Conservation (phyloP, 2,329 filamentous ascomycete genomes). For the Alternaria dauci region DNA sequence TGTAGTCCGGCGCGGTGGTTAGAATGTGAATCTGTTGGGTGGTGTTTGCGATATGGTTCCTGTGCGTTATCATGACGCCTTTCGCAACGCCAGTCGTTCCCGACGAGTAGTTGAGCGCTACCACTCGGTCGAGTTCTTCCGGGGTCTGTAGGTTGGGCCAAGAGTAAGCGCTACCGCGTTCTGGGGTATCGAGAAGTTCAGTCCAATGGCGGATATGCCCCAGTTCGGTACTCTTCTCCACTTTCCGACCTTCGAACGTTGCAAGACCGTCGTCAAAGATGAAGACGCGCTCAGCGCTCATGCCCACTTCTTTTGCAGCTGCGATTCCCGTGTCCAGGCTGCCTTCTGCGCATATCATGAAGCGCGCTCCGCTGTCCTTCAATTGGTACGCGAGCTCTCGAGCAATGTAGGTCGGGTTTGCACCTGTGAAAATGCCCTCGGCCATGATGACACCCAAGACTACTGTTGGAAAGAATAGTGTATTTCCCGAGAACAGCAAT, state of each 20-base stretch:
- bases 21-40: conserved; percentile 64
- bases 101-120: conserved; percentile 80
- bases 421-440: conserved; percentile 79
- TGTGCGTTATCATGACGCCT: conserved; percentile 82
- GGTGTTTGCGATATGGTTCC: conserved; percentile 77
- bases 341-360: conserved; percentile 70
- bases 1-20: conserved; percentile 59
- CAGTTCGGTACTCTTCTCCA: conserved; percentile 48
- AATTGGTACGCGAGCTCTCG: conserved; percentile 80
- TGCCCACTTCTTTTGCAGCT: conserved; percentile 67
- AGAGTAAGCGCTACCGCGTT: conserved; percentile 64
- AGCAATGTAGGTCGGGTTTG: conserved; percentile 72
- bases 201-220: conserved; percentile 68
- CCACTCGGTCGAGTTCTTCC: conserved; percentile 61
- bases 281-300: conserved; percentile 67
- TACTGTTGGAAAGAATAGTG: conserved; percentile 73
- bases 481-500: conserved; percentile 77
- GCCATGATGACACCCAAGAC: conserved; percentile 80
- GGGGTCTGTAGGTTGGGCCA: conserved; percentile 68
- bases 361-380: conserved; percentile 72
- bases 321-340: conserved; percentile 70
- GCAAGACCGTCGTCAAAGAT: conserved; percentile 66
- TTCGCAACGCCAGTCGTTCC: conserved; percentile 85
- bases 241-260: conserved; percentile 55
- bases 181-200: conserved; percentile 59